Evolutionary conservation across 768 basidiomycete species (phyloP).

Genomic region (Suillus alpinus): DNA sequence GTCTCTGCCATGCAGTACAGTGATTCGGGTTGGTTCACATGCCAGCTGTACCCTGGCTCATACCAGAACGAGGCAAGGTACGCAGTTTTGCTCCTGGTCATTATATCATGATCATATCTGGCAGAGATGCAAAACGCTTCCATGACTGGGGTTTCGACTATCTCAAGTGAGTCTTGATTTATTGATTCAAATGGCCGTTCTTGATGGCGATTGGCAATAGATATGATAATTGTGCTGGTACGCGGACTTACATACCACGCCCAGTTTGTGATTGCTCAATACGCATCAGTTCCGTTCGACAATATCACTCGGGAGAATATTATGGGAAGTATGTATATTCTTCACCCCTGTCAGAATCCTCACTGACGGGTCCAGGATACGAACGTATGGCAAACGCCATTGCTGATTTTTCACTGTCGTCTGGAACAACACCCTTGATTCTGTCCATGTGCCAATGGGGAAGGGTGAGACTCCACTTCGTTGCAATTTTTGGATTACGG

Average conservation of each 20-base stretch:
- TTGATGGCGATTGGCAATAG: conserved; percentile 23
- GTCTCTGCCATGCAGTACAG: conserved; percentile 43
- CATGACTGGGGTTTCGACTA: conserved; percentile 67
- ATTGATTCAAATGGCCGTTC: background rate
- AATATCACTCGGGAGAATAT: conserved; percentile 53
- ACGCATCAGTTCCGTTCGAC: conserved; percentile 53
- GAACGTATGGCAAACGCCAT: conserved; percentile 62
- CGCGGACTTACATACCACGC: conserved; percentile 4
- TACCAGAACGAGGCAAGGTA: conserved; percentile 59
- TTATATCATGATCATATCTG: background rate
- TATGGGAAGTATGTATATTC: conserved; percentile 44
- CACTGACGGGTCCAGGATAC: conserved; percentile 41
- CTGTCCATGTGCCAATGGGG: conserved; percentile 72
- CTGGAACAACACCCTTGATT: conserved; percentile 53
- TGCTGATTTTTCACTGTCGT: conserved; percentile 40
- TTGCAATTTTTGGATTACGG: background rate
- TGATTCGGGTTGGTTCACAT: conserved; percentile 69
- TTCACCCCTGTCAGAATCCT: conserved; percentile 1
- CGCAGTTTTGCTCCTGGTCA: conserved; percentile 1
- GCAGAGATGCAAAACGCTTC: conserved; percentile 56
- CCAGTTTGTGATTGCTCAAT: background rate
- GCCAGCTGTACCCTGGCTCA: conserved; percentile 62
- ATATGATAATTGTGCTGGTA: conserved; percentile 60
- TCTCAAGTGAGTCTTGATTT: conserved; percentile 45
- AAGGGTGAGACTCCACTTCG: conserved; percentile 37